Base-by-base conservation (phyloP, 805 yeast species). In the Clavispora carvajalis region DNA sequence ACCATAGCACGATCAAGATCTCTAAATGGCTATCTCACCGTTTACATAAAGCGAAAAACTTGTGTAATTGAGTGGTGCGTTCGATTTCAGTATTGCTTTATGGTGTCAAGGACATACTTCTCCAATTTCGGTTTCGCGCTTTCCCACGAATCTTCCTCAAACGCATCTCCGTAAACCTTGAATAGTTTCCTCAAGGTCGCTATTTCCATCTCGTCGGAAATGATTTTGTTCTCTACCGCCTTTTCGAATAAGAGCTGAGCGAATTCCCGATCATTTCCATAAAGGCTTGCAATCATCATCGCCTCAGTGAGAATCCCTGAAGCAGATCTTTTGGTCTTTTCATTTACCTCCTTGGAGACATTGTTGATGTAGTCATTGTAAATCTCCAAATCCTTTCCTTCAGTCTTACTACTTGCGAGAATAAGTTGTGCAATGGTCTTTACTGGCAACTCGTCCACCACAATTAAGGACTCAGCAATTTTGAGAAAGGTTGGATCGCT, bases 81-180 rank as follows among this genome's bases (percentile, higher is more conserved):
- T 3, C 12, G 12, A 13, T 8, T 13, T 19, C 34, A 37, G 7
- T 18, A 18, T 3, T 26, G 30, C 34, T 39, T 39, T 13, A 49
- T 47, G 21, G 41, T 28, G 4, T 39, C 34, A n/a, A 49, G 48
- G n/a, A 49, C 51, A 24, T 53, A 47, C 28, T 55, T 58, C 34
- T 65, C 62, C 63, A 73, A 64, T 26, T 46, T 41, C 4, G 52
- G 47, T 33, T 51, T 54, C 17, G 69, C 69, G 5, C 21, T 45
- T 31, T 51, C 55, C 59, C 70, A 64, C 26, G 58, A 58, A 30
- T 53, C 54, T 25, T 69, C 71, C 2, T 58, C 56, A 48, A 55
- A 67, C 2, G 74, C 65, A n/a, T 74, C 79, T 8, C 83, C 81
- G 51, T 74, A 79, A 1, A 58, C 61, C 46, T 73, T 69, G 47